Conservation (phyloP, 164 flowering plant species). For the Cinnamomum micranthum region DNA sequence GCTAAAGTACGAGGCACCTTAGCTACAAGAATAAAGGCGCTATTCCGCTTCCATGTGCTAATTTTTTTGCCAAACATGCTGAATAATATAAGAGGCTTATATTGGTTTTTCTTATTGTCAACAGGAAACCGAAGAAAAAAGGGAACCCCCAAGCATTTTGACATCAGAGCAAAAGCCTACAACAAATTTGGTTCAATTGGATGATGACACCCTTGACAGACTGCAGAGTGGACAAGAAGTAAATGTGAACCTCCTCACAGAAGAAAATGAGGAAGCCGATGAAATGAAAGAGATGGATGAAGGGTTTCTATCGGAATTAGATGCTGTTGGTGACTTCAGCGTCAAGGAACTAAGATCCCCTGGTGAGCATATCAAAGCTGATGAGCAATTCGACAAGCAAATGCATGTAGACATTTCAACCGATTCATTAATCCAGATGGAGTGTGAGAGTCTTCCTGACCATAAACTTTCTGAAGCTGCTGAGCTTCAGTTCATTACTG, state of each 20-base stretch:
- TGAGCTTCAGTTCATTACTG: slow-evolving; percentile 11
- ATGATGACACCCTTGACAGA: background rate
- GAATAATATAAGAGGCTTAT: background rate
- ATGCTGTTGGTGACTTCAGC: slow-evolving; percentile 71
- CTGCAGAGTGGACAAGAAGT: background rate
- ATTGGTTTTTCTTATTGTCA: background rate
- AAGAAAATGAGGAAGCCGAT: background rate
- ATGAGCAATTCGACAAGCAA: background rate
- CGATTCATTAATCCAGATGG: background rate
- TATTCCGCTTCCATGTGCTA: too few species aligned
- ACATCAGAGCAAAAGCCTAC: background rate
- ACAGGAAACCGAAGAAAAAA: background rate
- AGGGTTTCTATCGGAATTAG: slow-evolving; percentile 41
- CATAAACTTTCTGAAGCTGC: slow-evolving; percentile 16
- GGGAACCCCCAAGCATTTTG: background rate
- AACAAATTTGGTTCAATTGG: background rate
- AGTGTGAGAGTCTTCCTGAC: slow-evolving; percentile 4
- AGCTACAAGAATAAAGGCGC: background rate
- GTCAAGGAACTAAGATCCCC: slow-evolving; percentile 23
- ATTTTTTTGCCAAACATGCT: background rate
- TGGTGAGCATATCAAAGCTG: background rate
- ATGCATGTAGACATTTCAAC: background rate
- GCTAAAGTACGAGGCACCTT: background rate
- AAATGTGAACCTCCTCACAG: background rate
- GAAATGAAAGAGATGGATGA: slow-evolving; percentile 3